These are phyloP conservation scores for Brassica balearica DNA, from an alignment of 441 rosid species.

Conservation along the genomic window DNA sequence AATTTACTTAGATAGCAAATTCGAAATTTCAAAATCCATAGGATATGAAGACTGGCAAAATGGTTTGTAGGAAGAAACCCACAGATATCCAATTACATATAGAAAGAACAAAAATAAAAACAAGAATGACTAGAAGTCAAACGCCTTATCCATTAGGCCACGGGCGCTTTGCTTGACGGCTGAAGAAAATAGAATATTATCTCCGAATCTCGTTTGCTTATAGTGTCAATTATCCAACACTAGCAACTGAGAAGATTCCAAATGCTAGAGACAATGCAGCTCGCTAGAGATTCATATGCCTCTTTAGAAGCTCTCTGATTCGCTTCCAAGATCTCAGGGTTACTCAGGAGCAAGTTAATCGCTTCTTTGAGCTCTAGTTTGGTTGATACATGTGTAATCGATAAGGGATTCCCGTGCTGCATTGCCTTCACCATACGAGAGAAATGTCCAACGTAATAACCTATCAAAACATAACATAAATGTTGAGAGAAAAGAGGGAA, in stretches of 20 bases:
- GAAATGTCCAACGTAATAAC: too few relatives aligned
- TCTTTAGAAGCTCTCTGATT: slow-evolving; percentile 68
- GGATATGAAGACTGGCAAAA: neutral
- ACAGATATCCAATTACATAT: neutral
- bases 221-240: slow-evolving; percentile 8
- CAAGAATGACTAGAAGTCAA: too few relatives aligned
- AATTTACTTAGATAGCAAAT: neutral
- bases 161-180: slow-evolving; percentile 46
- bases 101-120: neutral
- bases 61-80: neutral
- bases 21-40: neutral
- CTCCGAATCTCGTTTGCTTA: neutral
- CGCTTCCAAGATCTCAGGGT: slow-evolving; percentile 62
- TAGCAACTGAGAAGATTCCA: slow-evolving; percentile 60
- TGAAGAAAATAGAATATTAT: too few relatives aligned
- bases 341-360: slow-evolving; percentile 56
- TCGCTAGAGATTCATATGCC: slow-evolving; percentile 64
- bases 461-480: too few relatives aligned
- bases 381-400: slow-evolving; percentile 65
- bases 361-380: slow-evolving; percentile 64
- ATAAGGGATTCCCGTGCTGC: slow-evolving; percentile 24
- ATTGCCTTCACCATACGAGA: too few relatives aligned
- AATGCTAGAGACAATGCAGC: slow-evolving; percentile 54
- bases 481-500: too few relatives aligned
- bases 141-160: slow-evolving; percentile 95